Conservation (phyloP, 2,329 filamentous ascomycete genomes). For the Colletotrichum scovillei region DNA sequence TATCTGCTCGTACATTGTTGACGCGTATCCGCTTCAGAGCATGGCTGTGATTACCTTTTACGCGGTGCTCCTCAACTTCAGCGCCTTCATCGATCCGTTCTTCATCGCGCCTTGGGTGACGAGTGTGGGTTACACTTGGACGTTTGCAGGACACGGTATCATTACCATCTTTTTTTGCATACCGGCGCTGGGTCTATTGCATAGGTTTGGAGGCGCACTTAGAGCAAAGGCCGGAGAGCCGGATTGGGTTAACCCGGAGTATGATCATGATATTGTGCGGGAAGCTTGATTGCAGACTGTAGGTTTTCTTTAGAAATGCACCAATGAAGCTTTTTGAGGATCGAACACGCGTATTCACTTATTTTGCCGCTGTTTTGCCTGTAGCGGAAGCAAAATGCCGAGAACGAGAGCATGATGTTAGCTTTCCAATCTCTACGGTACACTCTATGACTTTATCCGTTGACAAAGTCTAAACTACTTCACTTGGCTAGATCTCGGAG, state of each 20-base stretch:
- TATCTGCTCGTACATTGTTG: constrained; percentile 63
- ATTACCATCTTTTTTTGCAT: constrained; percentile 54
- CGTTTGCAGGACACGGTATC: constrained; percentile 59
- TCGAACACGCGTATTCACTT: neutral
- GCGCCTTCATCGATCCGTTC: constrained; percentile 58
- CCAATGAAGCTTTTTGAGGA: too few species aligned
- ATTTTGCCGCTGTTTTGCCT: neutral
- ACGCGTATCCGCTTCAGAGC: constrained; percentile 65
- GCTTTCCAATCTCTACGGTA: too few species aligned
- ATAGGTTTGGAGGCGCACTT: constrained; percentile 52
- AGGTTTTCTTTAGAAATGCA: neutral
- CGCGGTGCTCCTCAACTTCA: constrained; percentile 62
- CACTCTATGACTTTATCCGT: too few species aligned
- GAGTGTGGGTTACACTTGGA: constrained; percentile 60
- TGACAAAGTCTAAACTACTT: too few species aligned
- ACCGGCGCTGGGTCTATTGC: constrained; percentile 50
- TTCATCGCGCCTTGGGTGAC: constrained; percentile 62
- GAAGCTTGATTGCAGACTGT: neutral
- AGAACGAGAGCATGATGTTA: too few species aligned
- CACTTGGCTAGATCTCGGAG: too few species aligned
- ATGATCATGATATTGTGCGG: constrained; percentile 36
- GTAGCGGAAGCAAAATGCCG: too few species aligned
- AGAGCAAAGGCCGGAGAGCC: constrained; percentile 50
- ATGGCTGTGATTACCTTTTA: constrained; percentile 67
- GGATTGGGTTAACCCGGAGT: constrained; percentile 59